Evolutionary conservation across 495 filamentous ascomycete genomes (phyloP), one percentile per base, ranked within the genome.

Genomic region (Tuber umbilicatum): DNA sequence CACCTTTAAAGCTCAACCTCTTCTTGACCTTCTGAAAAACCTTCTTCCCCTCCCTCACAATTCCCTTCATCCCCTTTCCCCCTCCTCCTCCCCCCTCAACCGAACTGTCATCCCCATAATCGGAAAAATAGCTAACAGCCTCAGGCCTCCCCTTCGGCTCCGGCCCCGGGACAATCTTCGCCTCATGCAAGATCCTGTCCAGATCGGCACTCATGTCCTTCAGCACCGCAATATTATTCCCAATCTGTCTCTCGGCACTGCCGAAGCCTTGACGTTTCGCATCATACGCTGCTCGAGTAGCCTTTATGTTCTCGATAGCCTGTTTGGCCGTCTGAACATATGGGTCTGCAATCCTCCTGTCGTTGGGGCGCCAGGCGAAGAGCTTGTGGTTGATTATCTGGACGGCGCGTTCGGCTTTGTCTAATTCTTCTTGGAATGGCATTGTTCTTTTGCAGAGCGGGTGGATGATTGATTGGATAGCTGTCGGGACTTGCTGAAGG

Each of bases 301-400:
- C 3, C 12, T 64, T 2, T 64, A 64, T 64, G 55, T 64, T 64
- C 55, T 64, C n/a, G 55, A 64, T 64, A 27, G 55, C 55, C n/a
- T 64, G n/a, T 64, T 27, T 64, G n/a, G 55, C n/a, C 0, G 27
- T 31, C 27, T 64, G 55, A 64, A 64, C 55, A 9, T 64, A 64
- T 31, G 55, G 55, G 55, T 64, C 55, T 64, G 27, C 27, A 16
- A 64, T 14, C 27, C 6, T 27, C n/a, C 55, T 27, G 27, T 64
- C 55, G 27, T 64, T 64, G 55, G 55, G 55, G 10, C 27, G n/a
- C 55, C 55, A 64, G 55, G 55, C 55, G 55, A 64, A 64, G 55
- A 64, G 55, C 55, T 64, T 64, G 55, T 64, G 55, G 55, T 64
- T 64, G 14, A 64, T 64, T 31, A 64, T 64, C 10, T 64, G 12